phyloP scores from a whole-genome alignment of 2,329 filamentous ascomycete genomes.

The Trichophyton verrucosum region DNA sequence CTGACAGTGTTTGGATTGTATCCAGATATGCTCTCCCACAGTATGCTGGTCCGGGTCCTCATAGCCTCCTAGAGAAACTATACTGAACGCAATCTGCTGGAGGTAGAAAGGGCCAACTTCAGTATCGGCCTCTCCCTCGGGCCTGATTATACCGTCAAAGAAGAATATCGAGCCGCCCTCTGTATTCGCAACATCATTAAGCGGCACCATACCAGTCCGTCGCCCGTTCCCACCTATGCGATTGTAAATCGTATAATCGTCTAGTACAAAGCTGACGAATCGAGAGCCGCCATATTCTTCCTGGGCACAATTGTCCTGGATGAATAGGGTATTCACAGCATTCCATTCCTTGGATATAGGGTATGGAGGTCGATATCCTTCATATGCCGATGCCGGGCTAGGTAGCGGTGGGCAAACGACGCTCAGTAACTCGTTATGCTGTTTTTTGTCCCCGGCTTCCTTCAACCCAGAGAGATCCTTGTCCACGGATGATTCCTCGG shows the following conservation, averaged over 20 bases:
- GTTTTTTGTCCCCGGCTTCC: background rate
- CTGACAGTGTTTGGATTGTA: constrained; percentile 40
- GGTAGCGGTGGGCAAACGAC: constrained; percentile 6
- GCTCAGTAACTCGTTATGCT: background rate
- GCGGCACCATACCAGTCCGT: constrained; percentile 42
- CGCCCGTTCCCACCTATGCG: constrained; percentile 16
- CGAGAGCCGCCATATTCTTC: constrained; percentile 12
- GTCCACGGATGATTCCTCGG: background rate
- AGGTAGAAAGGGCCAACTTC: constrained; percentile 36
- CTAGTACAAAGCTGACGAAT: constrained; percentile 39
- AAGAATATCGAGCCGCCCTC: constrained; percentile 32
- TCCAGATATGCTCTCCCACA: constrained; percentile 48
- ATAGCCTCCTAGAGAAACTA: constrained; percentile 56
- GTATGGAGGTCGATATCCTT: constrained; percentile 13
- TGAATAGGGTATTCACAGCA: constrained; percentile 22
- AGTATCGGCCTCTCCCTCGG: constrained; percentile 20
- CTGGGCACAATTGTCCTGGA: constrained; percentile 10
- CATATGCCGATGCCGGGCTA: constrained; percentile 20
- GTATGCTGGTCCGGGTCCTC: constrained; percentile 36
- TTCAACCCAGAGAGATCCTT: background rate
- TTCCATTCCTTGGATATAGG: constrained; percentile 19
- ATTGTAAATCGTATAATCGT: constrained; percentile 49
- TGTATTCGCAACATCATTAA: constrained; percentile 41
- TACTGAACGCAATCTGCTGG: constrained; percentile 42
- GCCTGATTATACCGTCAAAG: constrained; percentile 49